A percentile compares a stretch with the other conserved stretches of the same genome.
These are phyloP conservation scores for Pyronema domesticum DNA, from an alignment of 495 filamentous ascomycete species.

Conservation along the genomic window DNA sequence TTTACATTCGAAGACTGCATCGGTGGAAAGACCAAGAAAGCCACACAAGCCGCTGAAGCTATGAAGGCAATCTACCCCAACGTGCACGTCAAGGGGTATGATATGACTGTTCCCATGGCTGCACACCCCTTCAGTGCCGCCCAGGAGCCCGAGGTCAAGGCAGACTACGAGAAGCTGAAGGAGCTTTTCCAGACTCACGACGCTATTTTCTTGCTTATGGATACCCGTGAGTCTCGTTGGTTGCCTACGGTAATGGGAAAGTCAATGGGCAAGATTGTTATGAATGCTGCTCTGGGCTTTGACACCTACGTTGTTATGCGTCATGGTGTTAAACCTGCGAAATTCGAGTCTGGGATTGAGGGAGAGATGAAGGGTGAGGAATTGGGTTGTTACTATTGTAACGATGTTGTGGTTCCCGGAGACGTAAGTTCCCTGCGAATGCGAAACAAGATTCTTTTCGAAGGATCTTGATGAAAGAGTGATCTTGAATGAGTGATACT, in stretches of 20 bases:
- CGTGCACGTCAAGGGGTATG: slow-evolving; percentile 59
- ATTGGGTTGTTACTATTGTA: slow-evolving; percentile 94
- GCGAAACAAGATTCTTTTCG: not conserved
- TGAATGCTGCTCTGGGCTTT: slow-evolving; percentile 92
- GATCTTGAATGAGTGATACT: slow-evolving; percentile 23
- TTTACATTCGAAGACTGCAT: slow-evolving; percentile 82
- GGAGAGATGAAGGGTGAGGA: slow-evolving; percentile 35
- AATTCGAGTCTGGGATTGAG: slow-evolving; percentile 8
- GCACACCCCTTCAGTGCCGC: slow-evolving; percentile 65
- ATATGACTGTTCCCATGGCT: slow-evolving; percentile 80
- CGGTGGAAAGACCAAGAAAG: slow-evolving; percentile 70
- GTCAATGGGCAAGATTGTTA: slow-evolving; percentile 73
- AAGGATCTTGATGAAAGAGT: not conserved
- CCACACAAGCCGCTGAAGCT: slow-evolving; percentile 59
- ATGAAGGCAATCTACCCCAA: slow-evolving; percentile 80
- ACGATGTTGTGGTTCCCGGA: slow-evolving; percentile 85
- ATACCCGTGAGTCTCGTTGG: slow-evolving; percentile 87
- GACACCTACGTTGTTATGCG: slow-evolving; percentile 96
- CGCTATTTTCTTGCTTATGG: slow-evolving; percentile 88
- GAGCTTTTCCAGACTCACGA: slow-evolving; percentile 72
- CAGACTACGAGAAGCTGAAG: slow-evolving; percentile 58
- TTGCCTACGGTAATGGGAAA: slow-evolving; percentile 96
- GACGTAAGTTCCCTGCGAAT: slow-evolving; percentile 47
- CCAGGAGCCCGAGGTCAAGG: slow-evolving; percentile 38
- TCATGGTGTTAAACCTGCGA: slow-evolving; percentile 46